A percentile compares a stretch with the other conserved stretches of the same genome.
phyloP scores from a whole-genome alignment of 352 stramenopile genomes.

The Globisporangium sylvaticum region DNA sequence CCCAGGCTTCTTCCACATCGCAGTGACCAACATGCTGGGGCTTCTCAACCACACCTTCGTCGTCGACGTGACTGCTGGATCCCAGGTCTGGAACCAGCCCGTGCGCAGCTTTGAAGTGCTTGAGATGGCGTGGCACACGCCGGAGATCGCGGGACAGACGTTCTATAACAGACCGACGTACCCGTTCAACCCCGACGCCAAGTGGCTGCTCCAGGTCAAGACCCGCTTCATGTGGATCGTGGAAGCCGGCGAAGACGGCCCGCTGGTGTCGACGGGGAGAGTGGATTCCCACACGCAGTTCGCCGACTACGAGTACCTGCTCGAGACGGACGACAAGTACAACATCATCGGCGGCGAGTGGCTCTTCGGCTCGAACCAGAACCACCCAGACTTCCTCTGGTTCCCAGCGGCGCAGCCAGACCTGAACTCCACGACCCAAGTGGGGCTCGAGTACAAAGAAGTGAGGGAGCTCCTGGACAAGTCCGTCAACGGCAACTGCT shows the following conservation, averaged over 20 bases:
- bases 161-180: constrained; percentile 50
- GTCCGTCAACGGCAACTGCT: constrained; percentile 27
- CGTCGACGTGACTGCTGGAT: constrained; percentile 43
- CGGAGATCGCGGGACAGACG: constrained; percentile 28
- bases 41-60: constrained; percentile 46
- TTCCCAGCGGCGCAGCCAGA: constrained; percentile 43
- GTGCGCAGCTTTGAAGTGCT: constrained; percentile 44
- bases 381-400: constrained; percentile 74
- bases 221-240: constrained; percentile 60
- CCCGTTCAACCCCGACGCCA: constrained; percentile 57
- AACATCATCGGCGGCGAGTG: constrained; percentile 73
- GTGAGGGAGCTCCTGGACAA: constrained; percentile 39
- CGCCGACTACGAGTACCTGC: constrained; percentile 66
- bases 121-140: constrained; percentile 39
- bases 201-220: constrained; percentile 48
- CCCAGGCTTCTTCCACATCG: constrained; percentile 50
- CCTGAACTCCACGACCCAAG: constrained; percentile 28
- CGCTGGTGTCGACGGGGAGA: constrained; percentile 38
- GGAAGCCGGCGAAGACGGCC: constrained; percentile 46
- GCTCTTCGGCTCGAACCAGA: constrained; percentile 41
- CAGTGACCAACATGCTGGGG: constrained; percentile 45
- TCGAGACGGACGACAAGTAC: constrained; percentile 59
- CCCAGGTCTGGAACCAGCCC: constrained; percentile 67
- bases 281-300: constrained; percentile 47
- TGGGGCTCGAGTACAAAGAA: constrained; percentile 48